Conservation (phyloP, 352 stramenopile species). For the Globisporangium spiculum region DNA sequence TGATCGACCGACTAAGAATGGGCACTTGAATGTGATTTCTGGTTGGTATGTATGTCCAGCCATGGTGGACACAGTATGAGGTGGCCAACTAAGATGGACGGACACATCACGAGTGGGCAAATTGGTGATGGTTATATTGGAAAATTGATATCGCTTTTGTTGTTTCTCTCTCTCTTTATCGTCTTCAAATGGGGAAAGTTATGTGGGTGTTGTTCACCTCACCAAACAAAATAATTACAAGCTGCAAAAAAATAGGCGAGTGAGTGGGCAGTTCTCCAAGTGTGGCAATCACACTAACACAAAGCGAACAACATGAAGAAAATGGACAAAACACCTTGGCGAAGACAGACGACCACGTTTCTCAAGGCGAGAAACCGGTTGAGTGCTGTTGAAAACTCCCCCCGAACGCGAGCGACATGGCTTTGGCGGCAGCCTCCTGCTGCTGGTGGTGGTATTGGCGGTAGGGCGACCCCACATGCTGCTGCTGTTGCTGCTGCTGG, state of each 20-base stretch:
- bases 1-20: slow-evolving; percentile 16
- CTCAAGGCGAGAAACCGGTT: slow-evolving; percentile 8
- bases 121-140: neutral
- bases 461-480: slow-evolving; percentile 14
- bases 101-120: neutral
- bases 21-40: neutral
- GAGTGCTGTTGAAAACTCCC: neutral
- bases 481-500: slow-evolving; percentile 12
- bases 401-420: neutral
- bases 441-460: slow-evolving; percentile 27
- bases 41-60: neutral
- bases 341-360: neutral
- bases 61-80: neutral
- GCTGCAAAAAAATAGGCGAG: neutral
- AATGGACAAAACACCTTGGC: neutral
- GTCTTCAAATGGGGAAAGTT: neutral
- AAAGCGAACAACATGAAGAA: neutral
- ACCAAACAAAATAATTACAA: neutral
- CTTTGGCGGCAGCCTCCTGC: slow-evolving; percentile 8
- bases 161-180: neutral
- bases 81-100: neutral
- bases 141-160: neutral
- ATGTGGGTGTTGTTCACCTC: too few relatives aligned
- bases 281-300: neutral
- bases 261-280: neutral